Percentiles rank a stretch among this genome's conserved stretches.
Evolutionary conservation across 345 rosid species (phyloP).

Genomic region (Eucalyptus tenuipes): DNA sequence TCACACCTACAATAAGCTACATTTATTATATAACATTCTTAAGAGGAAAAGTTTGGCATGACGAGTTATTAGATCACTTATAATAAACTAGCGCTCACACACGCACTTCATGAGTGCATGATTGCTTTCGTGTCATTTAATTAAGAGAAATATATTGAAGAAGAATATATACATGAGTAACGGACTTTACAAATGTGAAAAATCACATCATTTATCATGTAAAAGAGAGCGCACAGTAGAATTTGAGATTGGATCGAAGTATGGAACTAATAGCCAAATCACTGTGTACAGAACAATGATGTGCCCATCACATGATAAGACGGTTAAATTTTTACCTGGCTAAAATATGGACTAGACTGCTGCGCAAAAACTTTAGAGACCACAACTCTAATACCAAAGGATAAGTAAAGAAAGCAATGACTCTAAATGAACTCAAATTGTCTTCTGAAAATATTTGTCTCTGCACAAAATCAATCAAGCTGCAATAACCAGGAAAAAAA

Average conservation of each 20-base stretch:
- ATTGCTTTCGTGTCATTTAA: background rate
- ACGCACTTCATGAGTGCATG: background rate
- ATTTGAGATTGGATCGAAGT: background rate
- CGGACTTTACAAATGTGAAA: background rate
- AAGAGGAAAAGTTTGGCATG: background rate
- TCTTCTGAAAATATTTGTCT: background rate
- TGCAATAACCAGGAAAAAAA: background rate
- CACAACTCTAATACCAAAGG: background rate
- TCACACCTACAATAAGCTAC: background rate
- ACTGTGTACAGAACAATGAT: background rate
- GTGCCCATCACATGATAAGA: background rate
- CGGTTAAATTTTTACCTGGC: background rate
- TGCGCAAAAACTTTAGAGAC: background rate
- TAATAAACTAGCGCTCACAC: background rate
- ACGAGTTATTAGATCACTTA: background rate
- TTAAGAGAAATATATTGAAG: background rate
- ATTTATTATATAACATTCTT: background rate
- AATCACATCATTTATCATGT: background rate
- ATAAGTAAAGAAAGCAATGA: background rate
- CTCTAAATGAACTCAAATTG: background rate
- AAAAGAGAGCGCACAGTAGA: background rate
- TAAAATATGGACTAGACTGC: background rate
- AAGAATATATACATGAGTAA: background rate
- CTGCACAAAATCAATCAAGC: background rate
- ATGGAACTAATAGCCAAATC: background rate